Evolutionary conservation across 345 rosid species (phyloP), one percentile per base, ranked within the genome.

Genomic region (Gynandropsis gynandra): DNA sequence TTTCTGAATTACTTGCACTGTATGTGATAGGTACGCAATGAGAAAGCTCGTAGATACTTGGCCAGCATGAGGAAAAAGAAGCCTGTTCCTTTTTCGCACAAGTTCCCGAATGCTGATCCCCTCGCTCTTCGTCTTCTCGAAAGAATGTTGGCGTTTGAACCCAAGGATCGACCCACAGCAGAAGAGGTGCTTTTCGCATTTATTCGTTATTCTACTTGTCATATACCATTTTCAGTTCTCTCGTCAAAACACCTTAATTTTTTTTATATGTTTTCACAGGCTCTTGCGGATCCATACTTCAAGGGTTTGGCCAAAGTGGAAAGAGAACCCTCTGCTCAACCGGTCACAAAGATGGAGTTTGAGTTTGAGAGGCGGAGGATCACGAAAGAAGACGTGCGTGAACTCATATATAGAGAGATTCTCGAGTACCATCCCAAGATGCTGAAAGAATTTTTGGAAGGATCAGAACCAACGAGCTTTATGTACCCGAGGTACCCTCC

Each of bases 321-420:
- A 77, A 86, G 97, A 71, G 96, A 89, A 70, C 96, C 94, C 50
- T 81, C 89, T 49, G 80, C 94, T 63, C 97, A 89, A 70, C 96
- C 97, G 34, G 97, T 89, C 47, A 73, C 94, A 18, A 89, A 89
- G 74, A 67, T 89, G 87, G 97, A 89, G 64, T 89, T 89, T 67
- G 96, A 89, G 67, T 89, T 89, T 41, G 97, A 89, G 75, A 86
- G 97, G 57, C 80, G 97, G 50, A 74, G 97, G 74, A 77, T 86
- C 63, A 89, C 94, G 11, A 89, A 89, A 71, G 97, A 86, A 79
- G 96, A 89, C 50, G 96, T 89, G 27, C 66, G 96, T 56, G 97
- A 83, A 70, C 86, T 89, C 58, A 86, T 89, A 50, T 86, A 89
- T 58, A 74, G 95, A 62, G 97, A 89, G 64, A 86, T 68, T 71